Evolutionary conservation across 108 stramenopile genomes (phyloP), one percentile per base, ranked within the genome.

Genomic region (Parietichytrium sp.): DNA sequence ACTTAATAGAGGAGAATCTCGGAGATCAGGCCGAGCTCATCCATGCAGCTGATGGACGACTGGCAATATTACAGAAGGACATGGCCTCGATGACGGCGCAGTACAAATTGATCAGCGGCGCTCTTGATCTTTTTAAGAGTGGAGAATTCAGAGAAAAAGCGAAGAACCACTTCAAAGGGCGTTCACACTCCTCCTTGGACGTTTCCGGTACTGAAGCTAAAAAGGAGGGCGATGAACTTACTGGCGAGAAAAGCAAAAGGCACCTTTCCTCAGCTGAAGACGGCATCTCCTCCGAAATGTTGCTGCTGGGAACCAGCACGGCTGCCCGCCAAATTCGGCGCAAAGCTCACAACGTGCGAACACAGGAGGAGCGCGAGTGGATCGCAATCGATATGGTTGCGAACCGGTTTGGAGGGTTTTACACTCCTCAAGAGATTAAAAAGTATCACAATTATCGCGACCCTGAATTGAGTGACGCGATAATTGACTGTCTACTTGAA

Each of bases 311-410:
- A n/a, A n/a, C n/a, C n/a, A n/a, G n/a, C n/a, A n/a, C n/a, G n/a
- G n/a, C n/a, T n/a, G n/a, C 61, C 6, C 36, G 61, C 20, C 38
- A 72, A 38, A 42, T 72, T 6, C 61, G 61, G 0, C 0, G 61
- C 1, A 72, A 72, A 20, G 38, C 61, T 6, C 42, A 33, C 36
- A 45, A 6, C 13, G 61, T 42, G 10, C 10, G 61, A 6, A 72
- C 33, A 45, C 61, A 72, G 20, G 61, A 72, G n/a, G 61, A 72
- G 61, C 33, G 61, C 13, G 61, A 72, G 2, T 72, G 61, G 61
- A 72, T 72, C 42, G 61, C 61, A n/a, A 33, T 72, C 1, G 61
- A 72, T 20, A 72, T 72, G 61, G 18, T n/a, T 42, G 45, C 45
- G 0, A 72, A 72, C 20, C 61, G 61, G n/a, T 72, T 33, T 25